Base-by-base conservation (phyloP, 164 flowering plant genomes). In the Magnolia kwangsiensis region DNA sequence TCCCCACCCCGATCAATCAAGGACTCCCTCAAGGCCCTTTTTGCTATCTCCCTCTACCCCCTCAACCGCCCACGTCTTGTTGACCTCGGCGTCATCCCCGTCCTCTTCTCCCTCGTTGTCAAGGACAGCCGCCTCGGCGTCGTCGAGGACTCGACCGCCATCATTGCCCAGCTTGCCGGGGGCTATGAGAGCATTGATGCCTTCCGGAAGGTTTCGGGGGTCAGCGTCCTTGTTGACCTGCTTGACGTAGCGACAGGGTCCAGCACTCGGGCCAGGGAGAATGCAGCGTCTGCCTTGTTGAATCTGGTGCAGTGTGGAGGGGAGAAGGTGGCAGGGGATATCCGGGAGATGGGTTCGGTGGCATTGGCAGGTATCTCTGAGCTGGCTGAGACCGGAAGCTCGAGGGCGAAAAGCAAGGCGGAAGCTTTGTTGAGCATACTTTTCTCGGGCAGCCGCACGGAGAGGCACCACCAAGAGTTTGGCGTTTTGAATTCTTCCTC, bases 111-210 rank as follows among this genome's bases (percentile, higher is more conserved):
- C 3, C 50, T 90, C 18, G 87, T 90, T 8, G 74, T 89, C 61
- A 89, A 83, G 71, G 95, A 87, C 50, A 89, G 86, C 31, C 72
- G 92, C 45, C 78, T 86, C 2, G 98, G 98, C 69, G 66, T 96
- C 7, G 86, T 90, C 75, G 98, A 94, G 84, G 99, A 96, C 64
- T 90, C 94, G 1, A 87, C 93, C 8, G 99, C 99, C 63, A 97
- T 96, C 77, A 81, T 92, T n/a, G 99, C 97, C 27, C 99, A 96
- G 80, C 77, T 96, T 0, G 97, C 97, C 2, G 98, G 95, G 8
- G 91, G 98, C 78, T 86, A 84, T 76, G 98, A 88, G 86, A 84
- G 90, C 58, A 84, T 80, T 21, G 91, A 86, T 20, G 97, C 85
- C 7, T 89, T 94, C 73, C 73, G 86, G 79, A 86, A 77, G 87